phyloP scores from a whole-genome alignment of 306 rosid genomes.

The Begonia fuchsioides region DNA sequence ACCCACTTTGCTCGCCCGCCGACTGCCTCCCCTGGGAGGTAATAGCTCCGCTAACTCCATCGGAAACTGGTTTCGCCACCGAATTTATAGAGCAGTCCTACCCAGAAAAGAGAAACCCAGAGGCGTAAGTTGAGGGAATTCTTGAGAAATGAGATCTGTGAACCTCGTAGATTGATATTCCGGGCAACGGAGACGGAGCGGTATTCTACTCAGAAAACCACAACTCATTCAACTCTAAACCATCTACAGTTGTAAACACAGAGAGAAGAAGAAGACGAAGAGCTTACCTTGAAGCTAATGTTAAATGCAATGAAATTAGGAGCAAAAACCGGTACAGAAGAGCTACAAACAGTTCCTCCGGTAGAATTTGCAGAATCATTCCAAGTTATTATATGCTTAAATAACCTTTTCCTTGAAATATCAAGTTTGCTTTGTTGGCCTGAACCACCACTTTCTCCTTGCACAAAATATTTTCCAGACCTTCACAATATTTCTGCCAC shows the following conservation, averaged over 20 bases:
- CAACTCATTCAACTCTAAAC: background rate
- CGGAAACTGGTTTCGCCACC: conserved; percentile 30
- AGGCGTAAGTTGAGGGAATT: background rate
- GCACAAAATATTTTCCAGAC: background rate
- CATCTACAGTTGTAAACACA: background rate
- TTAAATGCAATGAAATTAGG: conserved; percentile 55
- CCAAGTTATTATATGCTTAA: conserved; percentile 59
- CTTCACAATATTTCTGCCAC: too few species aligned
- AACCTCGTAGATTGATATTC: conserved; percentile 65
- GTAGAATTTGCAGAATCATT: conserved; percentile 75
- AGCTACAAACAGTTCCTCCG: conserved; percentile 49
- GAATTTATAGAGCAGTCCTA: conserved; percentile 46
- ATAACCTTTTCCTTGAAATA: conserved; percentile 63
- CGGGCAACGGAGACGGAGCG: conserved; percentile 47
- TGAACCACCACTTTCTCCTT: conserved; percentile 67
- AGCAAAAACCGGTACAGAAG: conserved; percentile 45
- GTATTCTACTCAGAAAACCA: conserved; percentile 25
- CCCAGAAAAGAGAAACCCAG: background rate
- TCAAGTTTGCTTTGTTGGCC: conserved; percentile 51
- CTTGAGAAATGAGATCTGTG: background rate
- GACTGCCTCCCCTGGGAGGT: conserved; percentile 64
- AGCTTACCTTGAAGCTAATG: conserved; percentile 57
- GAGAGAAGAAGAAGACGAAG: background rate
- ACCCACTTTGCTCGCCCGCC: conserved; percentile 36
- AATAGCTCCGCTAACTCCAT: conserved; percentile 43